Evolutionary conservation across 2,329 filamentous ascomycete species (phyloP), one percentile per base, ranked within the genome.

Genomic region (Dothistroma septosporum): DNA sequence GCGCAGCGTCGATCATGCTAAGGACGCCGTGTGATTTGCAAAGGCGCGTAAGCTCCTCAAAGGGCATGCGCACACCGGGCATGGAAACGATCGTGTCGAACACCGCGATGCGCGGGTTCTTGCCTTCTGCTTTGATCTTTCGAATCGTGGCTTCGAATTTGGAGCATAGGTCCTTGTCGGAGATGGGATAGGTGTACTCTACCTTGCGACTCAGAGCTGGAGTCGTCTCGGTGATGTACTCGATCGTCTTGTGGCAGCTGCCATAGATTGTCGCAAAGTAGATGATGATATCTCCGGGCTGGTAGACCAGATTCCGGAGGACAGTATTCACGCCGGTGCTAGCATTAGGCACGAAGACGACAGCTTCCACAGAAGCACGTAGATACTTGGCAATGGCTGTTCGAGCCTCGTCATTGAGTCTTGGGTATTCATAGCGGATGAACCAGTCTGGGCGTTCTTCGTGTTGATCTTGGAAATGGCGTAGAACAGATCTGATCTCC

Each of bases 41-140:
- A 0, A 83, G 80, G 8, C 75, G 73, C 1, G 83, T 81, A 59
- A 96, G 76, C 1, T 74, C 76, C 72, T 92, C 86, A 75, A 90
- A 96, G 0, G 93, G 93, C 68, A 96, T 85, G 1, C 87, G 78
- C 0, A 96, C 82, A 0, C 91, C 92, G 0, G 93, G 93, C 22
- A 89, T 79, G 31, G 89, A 91, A 9, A 88, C 87, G 8, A 97
- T 85, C 0, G 87, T 87, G 73, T 97, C 93, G 68, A 93, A 94
- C 16, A 93, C 71, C 19, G 87, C 89, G 10, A 92, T 68, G 14
- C 82, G 84, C 0, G 89, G 85, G 2, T 80, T 84, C 59, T 87
- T 85, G 0, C 90, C 89, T 0, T 77, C 79, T 0, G 69, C 71
- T 32, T 80, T 76, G 46, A 85, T 79, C 4, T 77, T 70, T 1